Conservation (phyloP, 805 yeast species). For the Teunomyces funiuensis region DNA sequence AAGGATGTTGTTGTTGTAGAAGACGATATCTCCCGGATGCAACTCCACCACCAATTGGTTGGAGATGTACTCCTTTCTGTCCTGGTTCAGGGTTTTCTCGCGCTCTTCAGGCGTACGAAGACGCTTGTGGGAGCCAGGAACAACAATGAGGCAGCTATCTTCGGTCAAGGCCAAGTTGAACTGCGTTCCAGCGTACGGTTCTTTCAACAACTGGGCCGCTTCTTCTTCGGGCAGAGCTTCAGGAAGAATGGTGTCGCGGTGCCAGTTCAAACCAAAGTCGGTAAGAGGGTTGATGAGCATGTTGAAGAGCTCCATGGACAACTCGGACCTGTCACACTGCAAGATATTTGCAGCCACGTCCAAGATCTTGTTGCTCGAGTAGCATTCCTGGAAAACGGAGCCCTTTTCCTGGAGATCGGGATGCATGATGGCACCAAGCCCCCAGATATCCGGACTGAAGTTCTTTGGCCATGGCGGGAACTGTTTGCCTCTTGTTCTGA, state of each 20-base stretch:
- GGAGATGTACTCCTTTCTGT: slow-evolving; percentile 33
- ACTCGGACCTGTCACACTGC: slow-evolving; percentile 32
- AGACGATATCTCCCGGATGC: slow-evolving; percentile 50
- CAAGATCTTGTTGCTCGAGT: slow-evolving; percentile 39
- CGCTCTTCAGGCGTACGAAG: slow-evolving; percentile 47
- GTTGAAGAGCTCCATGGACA: slow-evolving; percentile 51
- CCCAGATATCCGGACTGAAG: slow-evolving; percentile 54
- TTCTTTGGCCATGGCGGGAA: slow-evolving; percentile 59
- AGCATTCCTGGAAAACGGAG: slow-evolving; percentile 39
- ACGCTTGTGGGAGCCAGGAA: slow-evolving; percentile 49
- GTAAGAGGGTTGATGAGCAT: slow-evolving; percentile 54
- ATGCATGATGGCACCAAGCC: slow-evolving; percentile 47
- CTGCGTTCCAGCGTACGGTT: slow-evolving; percentile 50
- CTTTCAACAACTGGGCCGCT: slow-evolving; percentile 32
- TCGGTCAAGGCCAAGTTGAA: slow-evolving; percentile 50
- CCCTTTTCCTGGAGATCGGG: slow-evolving; percentile 43
- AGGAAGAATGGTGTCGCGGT: slow-evolving; percentile 50
- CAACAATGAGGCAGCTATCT: slow-evolving; percentile 47
- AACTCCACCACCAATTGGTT: slow-evolving; percentile 43
- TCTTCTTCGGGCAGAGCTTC: slow-evolving; percentile 48
- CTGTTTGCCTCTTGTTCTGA: slow-evolving; percentile 52
- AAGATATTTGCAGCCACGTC: slow-evolving; percentile 43
- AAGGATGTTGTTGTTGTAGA: slow-evolving; percentile 50
- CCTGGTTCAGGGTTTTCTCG: slow-evolving; percentile 33
- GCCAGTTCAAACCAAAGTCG: slow-evolving; percentile 56